Evolutionary conservation across 345 rosid genomes (phyloP), one percentile per base, ranked within the genome.

Genomic region (Gossypium turneri): DNA sequence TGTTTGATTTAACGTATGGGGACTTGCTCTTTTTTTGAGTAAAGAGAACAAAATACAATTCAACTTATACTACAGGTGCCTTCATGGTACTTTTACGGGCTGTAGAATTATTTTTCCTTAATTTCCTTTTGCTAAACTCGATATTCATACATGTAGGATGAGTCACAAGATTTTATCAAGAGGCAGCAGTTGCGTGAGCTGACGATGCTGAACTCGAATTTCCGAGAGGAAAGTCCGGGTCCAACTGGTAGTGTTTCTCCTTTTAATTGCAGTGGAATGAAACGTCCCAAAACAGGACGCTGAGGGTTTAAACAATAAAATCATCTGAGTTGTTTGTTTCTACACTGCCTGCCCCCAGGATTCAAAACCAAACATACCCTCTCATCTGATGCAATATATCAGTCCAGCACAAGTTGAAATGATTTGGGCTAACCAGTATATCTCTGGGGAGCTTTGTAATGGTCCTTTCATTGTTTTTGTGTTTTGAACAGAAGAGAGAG

Each of bases 181-280:
- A 91, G 97, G 84, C 99, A 93, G 83, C 99, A 95, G 80, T 57
- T 95, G 81, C 92, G 98, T 27, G 98, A 95, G 79, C 84, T 95
- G n/a, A 97, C 99, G 0, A 74, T 95, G 89, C 76, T 95, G 63
- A 95, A 93, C 70, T 93, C 98, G 13, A 95, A 85, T 84, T 84
- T 88, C 84, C 87, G 98, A 83, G 98, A 95, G 86, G 97, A 95
- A 38, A 91, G 98, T 76, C 99, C 99, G 0, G 98, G 98, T 19
- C 99, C 98, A 1, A 95, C 96, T 7, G 96, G 99, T 52, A 91
- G 94, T 41, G 85, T 93, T 75, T 95, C 98, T 67, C 99, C 98
- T 5, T 95, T 95, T 90, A 95, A 90, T 78, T 87, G 94, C 50
- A 91, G 94, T 65, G 91, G 98, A 68, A 90, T 94, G 94, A 95